These are phyloP conservation scores for Myochromella boudieri DNA, from an alignment of 768 basidiomycete species.

Conservation along the genomic window DNA sequence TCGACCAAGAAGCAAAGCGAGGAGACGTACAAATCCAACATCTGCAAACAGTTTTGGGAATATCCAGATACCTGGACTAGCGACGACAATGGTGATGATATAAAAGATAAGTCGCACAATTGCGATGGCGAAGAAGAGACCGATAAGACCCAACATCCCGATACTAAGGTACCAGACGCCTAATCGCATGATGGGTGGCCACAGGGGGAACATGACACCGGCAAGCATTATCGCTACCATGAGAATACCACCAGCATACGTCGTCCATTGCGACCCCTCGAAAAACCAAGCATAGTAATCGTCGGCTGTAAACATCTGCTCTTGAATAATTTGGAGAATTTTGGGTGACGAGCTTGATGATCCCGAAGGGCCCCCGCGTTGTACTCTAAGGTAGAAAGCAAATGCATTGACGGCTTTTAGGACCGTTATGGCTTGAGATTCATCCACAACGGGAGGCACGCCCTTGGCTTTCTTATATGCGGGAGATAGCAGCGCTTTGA, in stretches of 20 bases:
- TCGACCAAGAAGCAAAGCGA: neutral
- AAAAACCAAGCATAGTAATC: slow-evolving; percentile 98
- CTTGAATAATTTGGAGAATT: slow-evolving; percentile 73
- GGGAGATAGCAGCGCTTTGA: slow-evolving; percentile 89
- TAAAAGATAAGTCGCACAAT: slow-evolving; percentile 92
- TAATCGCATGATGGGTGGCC: slow-evolving; percentile 90
- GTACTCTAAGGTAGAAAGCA: slow-evolving; percentile 92
- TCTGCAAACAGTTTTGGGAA: slow-evolving; percentile 98
- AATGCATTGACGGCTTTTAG: slow-evolving; percentile 73
- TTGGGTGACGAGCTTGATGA: slow-evolving; percentile 76
- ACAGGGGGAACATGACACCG: slow-evolving; percentile 98
- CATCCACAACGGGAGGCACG: slow-evolving; percentile 68
- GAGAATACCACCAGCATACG: slow-evolving; percentile 83
- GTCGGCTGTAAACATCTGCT: slow-evolving; percentile 75
- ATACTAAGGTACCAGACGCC: slow-evolving; percentile 97
- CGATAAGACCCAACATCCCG: slow-evolving; percentile 83
- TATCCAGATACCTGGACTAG: slow-evolving; percentile 95
- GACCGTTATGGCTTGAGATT: slow-evolving; percentile 70
- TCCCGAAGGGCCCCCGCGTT: slow-evolving; percentile 68
- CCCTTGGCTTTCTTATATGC: slow-evolving; percentile 89
- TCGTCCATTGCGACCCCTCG: slow-evolving; percentile 91
- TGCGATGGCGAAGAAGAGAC: slow-evolving; percentile 86
- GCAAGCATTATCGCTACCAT: slow-evolving; percentile 95
- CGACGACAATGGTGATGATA: slow-evolving; percentile 83
- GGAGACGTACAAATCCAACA: slow-evolving; percentile 87